Evolutionary conservation across 1,139 yeast species (phyloP).

Genomic region (Geotrichum bryndzae): DNA sequence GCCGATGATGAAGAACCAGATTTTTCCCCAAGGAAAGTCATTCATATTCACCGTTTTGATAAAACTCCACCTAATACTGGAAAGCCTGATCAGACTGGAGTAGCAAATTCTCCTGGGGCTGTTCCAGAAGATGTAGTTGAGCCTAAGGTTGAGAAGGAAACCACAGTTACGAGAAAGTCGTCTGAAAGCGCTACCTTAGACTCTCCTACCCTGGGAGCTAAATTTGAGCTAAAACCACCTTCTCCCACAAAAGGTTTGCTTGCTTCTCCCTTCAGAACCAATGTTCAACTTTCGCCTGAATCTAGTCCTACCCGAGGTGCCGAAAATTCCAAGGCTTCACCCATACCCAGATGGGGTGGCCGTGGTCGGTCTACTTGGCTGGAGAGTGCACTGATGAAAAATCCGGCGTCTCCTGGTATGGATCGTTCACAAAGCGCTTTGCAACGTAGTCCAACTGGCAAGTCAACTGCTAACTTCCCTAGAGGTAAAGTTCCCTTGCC

Average conservation of each 20-base stretch:
- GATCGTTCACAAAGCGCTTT: background rate
- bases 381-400: constrained; percentile 30
- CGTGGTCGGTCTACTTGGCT: constrained; percentile 31
- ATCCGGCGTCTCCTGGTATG: constrained; percentile 16
- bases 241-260: background rate
- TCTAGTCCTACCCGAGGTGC: constrained; percentile 2
- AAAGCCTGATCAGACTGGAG: background rate
- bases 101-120: background rate
- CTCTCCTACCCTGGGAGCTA: background rate
- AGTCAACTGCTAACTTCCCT: constrained; percentile 5
- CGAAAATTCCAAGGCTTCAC: background rate
- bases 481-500: constrained; percentile 14
- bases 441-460: constrained; percentile 1
- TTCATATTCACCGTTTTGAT: background rate
- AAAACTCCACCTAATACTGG: background rate
- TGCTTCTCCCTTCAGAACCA: background rate
- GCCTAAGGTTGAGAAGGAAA: background rate
- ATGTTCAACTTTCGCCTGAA: background rate
- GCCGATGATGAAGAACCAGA: background rate
- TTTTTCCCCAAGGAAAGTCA: background rate
- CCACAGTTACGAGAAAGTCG: background rate
- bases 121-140: background rate
- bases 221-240: background rate
- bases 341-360: constrained; percentile 22
- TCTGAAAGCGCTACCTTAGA: background rate